Base-by-base conservation (phyloP, 441 rosid species). In the Jatropha multifida region DNA sequence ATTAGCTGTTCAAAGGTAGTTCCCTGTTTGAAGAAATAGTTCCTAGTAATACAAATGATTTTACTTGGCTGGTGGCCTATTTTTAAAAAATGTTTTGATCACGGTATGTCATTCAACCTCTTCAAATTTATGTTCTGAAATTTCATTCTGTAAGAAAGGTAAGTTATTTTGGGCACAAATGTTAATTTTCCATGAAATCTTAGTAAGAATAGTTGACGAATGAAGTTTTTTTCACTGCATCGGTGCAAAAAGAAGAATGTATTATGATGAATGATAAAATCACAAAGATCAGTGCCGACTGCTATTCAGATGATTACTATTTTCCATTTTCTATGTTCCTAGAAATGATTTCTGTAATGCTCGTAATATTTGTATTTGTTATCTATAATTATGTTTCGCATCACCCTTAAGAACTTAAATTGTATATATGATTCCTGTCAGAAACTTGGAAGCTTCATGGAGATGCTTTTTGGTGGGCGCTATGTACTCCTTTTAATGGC, bases 371-470 rank as follows among this genome's bases (percentile, higher is more conserved):
- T 44, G 41, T 37, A 4, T 13, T 40, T 2, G 9, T 18, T 17
- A 15, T 10, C 17, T 54, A 7, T 54, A 54, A 54, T 18, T 41
- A 26, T 49, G n/a, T 65, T 70, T 66, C 23, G 64, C 26, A 55
- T 69, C 46, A 32, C 0, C 38, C n/a, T 65, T 13, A 38, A 20
- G 20, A 61, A 41, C 44, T 49, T 78, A 40, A 73, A 14, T 68
- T 68, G 70, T 51, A 40, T 55, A 0, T 69, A 44, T 54, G 12
- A 61, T 81, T 77, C 70, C n/a, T 74, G 20, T 46, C 86, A 94
- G 99, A 94, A 91, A 90, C 99, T 90, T 58, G 99, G 98, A 82
- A 94, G 99, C 89, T 94, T 94, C 86, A 94, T 94, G 99, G 97
- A 93, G 88, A 89, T 94, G 94, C 88, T 93, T 69, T 93, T 93